phyloP scores from a whole-genome alignment of 345 rosid species.

The Salix suchowensis region DNA sequence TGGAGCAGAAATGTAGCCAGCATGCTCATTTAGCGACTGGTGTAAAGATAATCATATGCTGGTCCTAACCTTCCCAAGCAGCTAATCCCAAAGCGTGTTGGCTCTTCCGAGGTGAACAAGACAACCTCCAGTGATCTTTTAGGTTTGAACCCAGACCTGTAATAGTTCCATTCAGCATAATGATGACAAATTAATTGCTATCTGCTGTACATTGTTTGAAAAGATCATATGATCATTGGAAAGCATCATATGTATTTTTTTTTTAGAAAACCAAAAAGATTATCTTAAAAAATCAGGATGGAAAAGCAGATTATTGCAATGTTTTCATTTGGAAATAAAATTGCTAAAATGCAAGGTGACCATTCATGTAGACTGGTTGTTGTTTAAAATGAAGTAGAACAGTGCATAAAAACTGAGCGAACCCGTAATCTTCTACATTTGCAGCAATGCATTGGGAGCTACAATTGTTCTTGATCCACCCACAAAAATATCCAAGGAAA shows the following conservation, averaged over 20 bases:
- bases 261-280: not conserved
- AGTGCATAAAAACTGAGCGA: not conserved
- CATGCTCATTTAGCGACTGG: not conserved
- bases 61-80: constrained; percentile 84
- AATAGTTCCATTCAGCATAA: constrained; percentile 11
- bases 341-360: not conserved
- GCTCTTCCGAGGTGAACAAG: constrained; percentile 92
- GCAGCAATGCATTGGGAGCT: no score
- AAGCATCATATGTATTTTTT: not conserved
- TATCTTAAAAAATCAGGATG: not conserved
- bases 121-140: constrained; percentile 78
- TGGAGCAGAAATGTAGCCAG: not conserved
- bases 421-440: not conserved
- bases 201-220: not conserved
- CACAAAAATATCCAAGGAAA: not conserved
- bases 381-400: not conserved
- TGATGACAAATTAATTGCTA: constrained; percentile 5
- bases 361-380: not conserved
- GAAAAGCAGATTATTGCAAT: not conserved
- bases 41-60: not conserved
- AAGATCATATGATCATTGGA: not conserved
- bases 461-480: not conserved
- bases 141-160: constrained; percentile 82
- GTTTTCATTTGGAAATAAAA: not conserved
- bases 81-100: constrained; percentile 90